phyloP scores from a whole-genome alignment of 192 early-diverging fungal genomes.

The Podila clonocystis region DNA sequence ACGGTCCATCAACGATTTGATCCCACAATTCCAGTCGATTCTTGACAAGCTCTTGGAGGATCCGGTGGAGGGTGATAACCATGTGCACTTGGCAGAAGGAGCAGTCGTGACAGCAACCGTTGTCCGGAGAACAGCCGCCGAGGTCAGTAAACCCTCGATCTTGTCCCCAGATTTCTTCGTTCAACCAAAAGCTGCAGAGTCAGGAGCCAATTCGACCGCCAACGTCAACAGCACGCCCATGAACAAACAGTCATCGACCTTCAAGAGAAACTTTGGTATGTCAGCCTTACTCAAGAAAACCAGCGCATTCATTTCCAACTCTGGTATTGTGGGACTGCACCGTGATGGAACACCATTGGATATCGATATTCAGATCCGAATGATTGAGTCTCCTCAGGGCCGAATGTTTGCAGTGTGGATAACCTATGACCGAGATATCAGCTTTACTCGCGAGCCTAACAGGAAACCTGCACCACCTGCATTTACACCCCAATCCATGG shows the following conservation, averaged over 20 bases:
- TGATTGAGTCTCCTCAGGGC: slow-evolving; percentile 59
- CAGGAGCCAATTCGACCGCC: background rate
- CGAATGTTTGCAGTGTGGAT: slow-evolving; percentile 71
- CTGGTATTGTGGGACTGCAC: slow-evolving; percentile 66
- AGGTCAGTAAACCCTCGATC: slow-evolving; percentile 39
- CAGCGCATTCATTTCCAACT: slow-evolving; percentile 32
- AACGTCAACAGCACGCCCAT: background rate
- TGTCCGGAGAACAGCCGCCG: slow-evolving; percentile 49
- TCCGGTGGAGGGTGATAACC: slow-evolving; percentile 20
- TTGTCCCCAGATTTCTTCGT: slow-evolving; percentile 48
- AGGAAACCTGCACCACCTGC: slow-evolving; percentile 11
- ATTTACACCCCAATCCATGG: slow-evolving; percentile 5
- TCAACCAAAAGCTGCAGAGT: slow-evolving; percentile 26
- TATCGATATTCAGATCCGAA: slow-evolving; percentile 68
- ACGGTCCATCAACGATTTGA: slow-evolving; percentile 59
- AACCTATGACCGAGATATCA: slow-evolving; percentile 64
- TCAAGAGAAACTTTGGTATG: slow-evolving; percentile 48
- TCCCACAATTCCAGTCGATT: slow-evolving; percentile 67
- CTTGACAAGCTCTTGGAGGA: slow-evolving; percentile 48
- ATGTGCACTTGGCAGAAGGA: slow-evolving; percentile 44
- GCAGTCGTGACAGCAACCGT: slow-evolving; percentile 50
- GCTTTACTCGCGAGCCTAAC: slow-evolving; percentile 50
- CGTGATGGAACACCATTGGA: slow-evolving; percentile 68
- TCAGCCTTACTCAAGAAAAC: slow-evolving; percentile 30
- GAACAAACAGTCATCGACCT: slow-evolving; percentile 22